Evolutionary conservation across 257 asterid species (phyloP).

Genomic region (Henckelia pumila): DNA sequence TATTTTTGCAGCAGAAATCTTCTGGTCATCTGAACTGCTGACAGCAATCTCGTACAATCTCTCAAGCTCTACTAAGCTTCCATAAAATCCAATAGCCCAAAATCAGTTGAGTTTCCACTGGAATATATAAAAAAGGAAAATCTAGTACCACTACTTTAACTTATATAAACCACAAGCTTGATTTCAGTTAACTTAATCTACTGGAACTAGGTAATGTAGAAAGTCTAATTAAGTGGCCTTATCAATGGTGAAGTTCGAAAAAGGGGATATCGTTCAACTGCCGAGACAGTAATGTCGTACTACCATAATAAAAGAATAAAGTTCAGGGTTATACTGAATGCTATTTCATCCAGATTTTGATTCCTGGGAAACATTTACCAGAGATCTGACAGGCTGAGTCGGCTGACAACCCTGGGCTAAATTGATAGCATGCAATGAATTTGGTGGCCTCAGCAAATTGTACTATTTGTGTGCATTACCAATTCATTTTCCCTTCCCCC

Average conservation of each 20-base stretch:
- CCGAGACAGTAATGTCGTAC: neutral
- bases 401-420: neutral
- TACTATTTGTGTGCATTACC: neutral
- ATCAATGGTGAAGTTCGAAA: slow-evolving; percentile 6
- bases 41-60: slow-evolving; percentile 84
- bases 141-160: slow-evolving; percentile 20
- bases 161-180: slow-evolving; percentile 20
- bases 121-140: slow-evolving; percentile 20
- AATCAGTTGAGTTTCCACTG: slow-evolving; percentile 54
- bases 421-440: too few relatives aligned
- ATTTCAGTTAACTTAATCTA: neutral
- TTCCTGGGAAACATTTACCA: neutral
- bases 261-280: slow-evolving; percentile 6
- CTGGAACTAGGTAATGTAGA: neutral
- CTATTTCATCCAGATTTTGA: neutral
- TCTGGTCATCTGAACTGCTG: slow-evolving; percentile 88
- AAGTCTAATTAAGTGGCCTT: slow-evolving; percentile 18
- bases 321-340: too few relatives aligned
- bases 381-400: neutral
- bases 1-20: slow-evolving; percentile 89
- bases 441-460: neutral
- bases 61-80: slow-evolving; percentile 98
- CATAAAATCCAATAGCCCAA: slow-evolving; percentile 60
- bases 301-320: too few relatives aligned
- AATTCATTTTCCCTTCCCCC: neutral